These are phyloP conservation scores for Dryadomyces quercivorus DNA, from an alignment of 2,329 filamentous ascomycete species.

Conservation along the genomic window DNA sequence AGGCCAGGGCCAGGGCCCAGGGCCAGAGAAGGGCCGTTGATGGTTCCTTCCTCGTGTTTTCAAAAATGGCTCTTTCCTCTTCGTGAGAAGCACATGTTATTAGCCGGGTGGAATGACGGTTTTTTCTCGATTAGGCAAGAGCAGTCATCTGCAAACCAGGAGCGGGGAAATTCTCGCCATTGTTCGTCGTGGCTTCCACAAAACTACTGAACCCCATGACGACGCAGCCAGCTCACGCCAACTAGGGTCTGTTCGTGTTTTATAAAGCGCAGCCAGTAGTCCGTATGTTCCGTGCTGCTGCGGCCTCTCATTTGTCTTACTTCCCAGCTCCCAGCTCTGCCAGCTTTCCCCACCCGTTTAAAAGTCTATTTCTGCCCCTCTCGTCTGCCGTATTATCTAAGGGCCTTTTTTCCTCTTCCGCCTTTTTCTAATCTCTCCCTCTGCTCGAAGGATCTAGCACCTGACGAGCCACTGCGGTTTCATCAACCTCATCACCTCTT, in stretches of 20 bases:
- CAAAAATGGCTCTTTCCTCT: too few species aligned
- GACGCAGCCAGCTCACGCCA: not conserved
- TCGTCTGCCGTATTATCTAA: not conserved
- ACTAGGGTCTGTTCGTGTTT: too few species aligned
- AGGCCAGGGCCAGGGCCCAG: too few species aligned
- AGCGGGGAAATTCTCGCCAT: slow-evolving; percentile 12
- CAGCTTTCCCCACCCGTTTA: not conserved
- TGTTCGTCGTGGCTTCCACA: not conserved
- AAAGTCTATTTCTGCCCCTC: slow-evolving; percentile 1
- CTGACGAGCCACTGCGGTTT: too few species aligned
- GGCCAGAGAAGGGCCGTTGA: too few species aligned
- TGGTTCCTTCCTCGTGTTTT: too few species aligned
- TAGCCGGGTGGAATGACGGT: too few species aligned
- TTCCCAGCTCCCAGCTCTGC: not conserved
- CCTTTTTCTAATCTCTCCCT: not conserved
- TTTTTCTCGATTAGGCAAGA: not conserved
- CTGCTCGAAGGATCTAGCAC: not conserved
- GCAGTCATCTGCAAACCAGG: not conserved
- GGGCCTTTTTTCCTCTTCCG: not conserved
- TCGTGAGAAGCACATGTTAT: too few species aligned
- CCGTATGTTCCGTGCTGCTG: not conserved
- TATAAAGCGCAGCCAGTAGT: too few species aligned
- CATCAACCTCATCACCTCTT: not conserved
- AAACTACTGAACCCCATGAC: not conserved
- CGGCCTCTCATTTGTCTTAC: not conserved